Percentiles rank a stretch among this genome's conserved stretches.
Conservation (phyloP, 192 early-diverging fungal species). For the Mortierella alpina region DNA sequence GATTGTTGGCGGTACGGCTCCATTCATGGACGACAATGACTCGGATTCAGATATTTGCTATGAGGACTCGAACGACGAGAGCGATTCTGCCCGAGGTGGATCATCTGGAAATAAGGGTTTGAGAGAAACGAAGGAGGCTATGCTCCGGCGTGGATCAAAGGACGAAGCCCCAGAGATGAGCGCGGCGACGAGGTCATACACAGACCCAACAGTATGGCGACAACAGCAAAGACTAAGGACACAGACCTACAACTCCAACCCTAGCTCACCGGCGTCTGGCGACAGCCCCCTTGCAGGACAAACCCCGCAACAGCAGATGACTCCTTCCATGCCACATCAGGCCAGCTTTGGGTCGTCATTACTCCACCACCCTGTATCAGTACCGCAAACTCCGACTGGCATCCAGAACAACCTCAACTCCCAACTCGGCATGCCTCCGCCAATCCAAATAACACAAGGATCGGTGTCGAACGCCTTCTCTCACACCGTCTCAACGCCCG, state of each 20-base stretch:
- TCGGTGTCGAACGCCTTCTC: conserved; percentile 15
- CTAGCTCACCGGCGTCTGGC: conserved; percentile 17
- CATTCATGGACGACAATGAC: conserved; percentile 69
- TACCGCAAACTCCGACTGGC: conserved; percentile 52
- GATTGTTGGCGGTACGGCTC: conserved; percentile 60
- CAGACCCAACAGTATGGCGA: conserved; percentile 32
- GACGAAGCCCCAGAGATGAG: conserved; percentile 23
- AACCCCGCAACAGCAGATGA: conserved; percentile 25
- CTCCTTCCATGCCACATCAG: conserved; percentile 18
- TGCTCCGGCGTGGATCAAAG: conserved; percentile 34
- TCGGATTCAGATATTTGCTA: conserved; percentile 69
- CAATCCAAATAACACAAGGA: conserved; percentile 40
- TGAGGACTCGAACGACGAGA: conserved; percentile 54
- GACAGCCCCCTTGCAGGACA: conserved; percentile 24
- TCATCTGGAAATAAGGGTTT: conserved; percentile 3
- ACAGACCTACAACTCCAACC: conserved; percentile 39
- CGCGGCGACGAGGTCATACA: conserved; percentile 14
- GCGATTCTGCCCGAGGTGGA: conserved; percentile 12
- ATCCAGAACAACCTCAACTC: conserved; percentile 6
- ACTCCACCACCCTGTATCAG: conserved; percentile 33
- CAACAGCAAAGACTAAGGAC: conserved; percentile 33
- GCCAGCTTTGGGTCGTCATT: conserved; percentile 25
- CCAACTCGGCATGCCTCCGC: conserved; percentile 18
- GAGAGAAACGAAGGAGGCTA: conserved; percentile 1
- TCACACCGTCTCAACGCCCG: conserved; percentile 20